Evolutionary conservation across 768 basidiomycete species (phyloP), one percentile per base, ranked within the genome.

Genomic region (Phylloporus rhodoxanthus): DNA sequence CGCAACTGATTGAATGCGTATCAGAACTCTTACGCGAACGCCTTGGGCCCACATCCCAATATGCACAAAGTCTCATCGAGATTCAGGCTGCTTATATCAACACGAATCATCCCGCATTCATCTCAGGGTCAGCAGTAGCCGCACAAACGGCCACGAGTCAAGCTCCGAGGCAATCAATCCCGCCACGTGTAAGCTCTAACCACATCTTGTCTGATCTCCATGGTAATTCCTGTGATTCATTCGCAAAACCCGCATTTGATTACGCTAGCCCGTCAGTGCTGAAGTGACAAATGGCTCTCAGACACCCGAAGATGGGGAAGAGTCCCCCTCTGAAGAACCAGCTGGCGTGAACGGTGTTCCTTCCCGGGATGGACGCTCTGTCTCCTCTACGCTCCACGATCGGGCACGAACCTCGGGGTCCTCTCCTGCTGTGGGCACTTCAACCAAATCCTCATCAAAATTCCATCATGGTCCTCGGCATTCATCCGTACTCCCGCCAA

Each of bases 61-160:
- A 98, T 67, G 87, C 94, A 0, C 88, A 91, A 57, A 93, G 90
- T 62, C 75, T 99, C 60, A 97, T 99, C 59, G 82, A 86, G 59
- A 99, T 99, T 43, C 96, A 99, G 68, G 92, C 92, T 1, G 94
- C 96, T 10, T 99, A 99, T 65, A 98, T 99, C 76, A 99, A 99
- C 68, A 98, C 94, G 49, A 98, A 98, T 67, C 96, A 99, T 65
- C 96, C 96, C 6, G 80, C 89, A 28, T 98, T 97, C 69, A 84
- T 94, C 49, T 75, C 85, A 17, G 87, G 88, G 9, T 87, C 88
- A 30, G 80, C 86, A 37, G 64, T 74, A 9, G 79, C 81, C 51
- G 75, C 81, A 45, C 76, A 80, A 56, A 74, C 80, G 45, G 66
- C 71, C 25, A 64, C 67, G 15, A 53, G 66, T 21, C 61, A 74